A percentile compares a stretch with the other conserved stretches of the same genome.
phyloP scores from a whole-genome alignment of 2,329 filamentous ascomycete genomes.

The Herpotrichia juniperi region DNA sequence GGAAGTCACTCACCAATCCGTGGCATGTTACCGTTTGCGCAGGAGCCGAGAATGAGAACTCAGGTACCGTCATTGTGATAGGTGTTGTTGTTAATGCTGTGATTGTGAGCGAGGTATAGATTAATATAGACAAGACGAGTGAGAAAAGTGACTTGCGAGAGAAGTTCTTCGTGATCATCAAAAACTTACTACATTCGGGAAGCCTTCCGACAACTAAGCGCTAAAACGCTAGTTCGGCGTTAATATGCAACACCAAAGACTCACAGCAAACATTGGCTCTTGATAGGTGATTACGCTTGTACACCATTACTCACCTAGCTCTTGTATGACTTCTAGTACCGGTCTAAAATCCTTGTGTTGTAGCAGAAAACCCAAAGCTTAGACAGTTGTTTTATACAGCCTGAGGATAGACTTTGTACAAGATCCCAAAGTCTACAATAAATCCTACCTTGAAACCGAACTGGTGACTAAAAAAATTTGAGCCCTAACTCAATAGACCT shows the following conservation, averaged over 20 bases:
- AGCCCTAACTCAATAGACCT: no score
- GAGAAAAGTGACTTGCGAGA: background rate
- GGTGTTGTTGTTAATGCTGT: background rate
- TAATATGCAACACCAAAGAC: background rate
- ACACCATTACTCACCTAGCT: no score
- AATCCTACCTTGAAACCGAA: no score
- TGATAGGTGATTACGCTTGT: no score
- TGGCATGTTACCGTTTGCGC: conserved; percentile 48
- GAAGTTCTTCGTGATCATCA: background rate
- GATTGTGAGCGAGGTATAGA: background rate
- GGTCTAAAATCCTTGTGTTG: no score
- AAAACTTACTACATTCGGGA: conserved; percentile 3
- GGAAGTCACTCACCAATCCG: conserved; percentile 47
- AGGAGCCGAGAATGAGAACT: conserved; percentile 49
- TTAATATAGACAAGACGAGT: background rate
- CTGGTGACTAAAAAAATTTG: no score
- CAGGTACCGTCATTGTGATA: conserved; percentile 36
- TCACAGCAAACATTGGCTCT: no score
- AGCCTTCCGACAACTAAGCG: background rate
- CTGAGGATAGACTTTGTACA: no score
- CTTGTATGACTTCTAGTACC: no score
- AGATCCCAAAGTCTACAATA: no score
- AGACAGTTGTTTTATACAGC: no score
- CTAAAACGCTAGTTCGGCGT: background rate
- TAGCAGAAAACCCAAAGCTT: no score